Evolutionary conservation across 345 rosid genomes (phyloP), one percentile per base, ranked within the genome.

Genomic region (Corchorus capsularis): DNA sequence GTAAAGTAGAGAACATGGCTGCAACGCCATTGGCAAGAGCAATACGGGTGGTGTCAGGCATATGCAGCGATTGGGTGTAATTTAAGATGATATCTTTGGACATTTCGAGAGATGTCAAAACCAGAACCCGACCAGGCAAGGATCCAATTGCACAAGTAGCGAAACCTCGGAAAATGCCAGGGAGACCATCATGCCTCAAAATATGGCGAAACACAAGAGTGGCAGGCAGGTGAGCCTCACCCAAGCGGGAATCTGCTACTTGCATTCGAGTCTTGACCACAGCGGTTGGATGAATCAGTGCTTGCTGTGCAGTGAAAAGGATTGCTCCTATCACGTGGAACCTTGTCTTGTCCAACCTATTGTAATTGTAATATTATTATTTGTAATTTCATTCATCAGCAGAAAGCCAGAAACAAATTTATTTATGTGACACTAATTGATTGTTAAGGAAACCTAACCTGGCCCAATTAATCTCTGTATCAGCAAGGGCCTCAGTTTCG

Each of bases 191-290:
- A 0, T 77, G 79, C 64, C 82, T 85, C 64, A 85, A 60, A 15
- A 87, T 81, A 59, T 80, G 83, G 64, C 61, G 80, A 74, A 85
- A 81, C 6, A 91, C 78, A 5, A 81, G 15, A 10, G 60, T 71
- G 45, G 90, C 91, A 65, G 69, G 53, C 79, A 79, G 45, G 41
- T 83, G 87, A 59, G 90, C 81, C n/a, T n/a, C n/a, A n/a, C n/a
- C n/a, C 39, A 81, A 16, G 12, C 84, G 84, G 34, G 88, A 83
- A 79, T 73, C 81, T 71, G 85, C 89, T 6, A 85, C 93, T 80
- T 89, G 92, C 88, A 87, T 85, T 75, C 89, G 81, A 0, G 92
- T 91, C 83, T 88, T 91, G 41, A 89, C 93, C 12, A 89, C 89
- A 17, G 82, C 77, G 0, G 87, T 88, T 8, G 91, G 92, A 82